phyloP scores from a whole-genome alignment of 1,139 yeast species.

The Cylindricascospora bacillispora region DNA sequence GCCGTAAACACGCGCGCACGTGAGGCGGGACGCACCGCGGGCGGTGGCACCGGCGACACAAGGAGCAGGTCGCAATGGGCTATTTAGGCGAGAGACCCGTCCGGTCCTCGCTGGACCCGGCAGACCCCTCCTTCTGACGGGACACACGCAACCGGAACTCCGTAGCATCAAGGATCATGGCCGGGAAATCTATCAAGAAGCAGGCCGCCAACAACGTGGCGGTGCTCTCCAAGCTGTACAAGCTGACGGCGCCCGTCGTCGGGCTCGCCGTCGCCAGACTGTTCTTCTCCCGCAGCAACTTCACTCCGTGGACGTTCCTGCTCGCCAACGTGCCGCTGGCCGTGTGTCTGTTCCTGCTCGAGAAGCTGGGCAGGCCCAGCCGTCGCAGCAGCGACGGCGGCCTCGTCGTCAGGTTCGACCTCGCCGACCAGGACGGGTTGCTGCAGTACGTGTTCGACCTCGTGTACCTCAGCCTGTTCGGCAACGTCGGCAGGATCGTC shows the following conservation, averaged over 20 bases:
- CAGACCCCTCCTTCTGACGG: too few species aligned
- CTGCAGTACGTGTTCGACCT: slow-evolving; percentile 23
- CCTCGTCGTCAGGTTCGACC: slow-evolving; percentile 17
- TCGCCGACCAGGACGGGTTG: slow-evolving; percentile 17
- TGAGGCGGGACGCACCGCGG: too few species aligned
- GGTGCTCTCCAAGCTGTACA: slow-evolving; percentile 6
- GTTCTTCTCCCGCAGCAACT: slow-evolving; percentile 4
- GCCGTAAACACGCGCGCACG: too few species aligned
- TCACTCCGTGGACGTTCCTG: slow-evolving; percentile 7
- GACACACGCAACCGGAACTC: too few species aligned
- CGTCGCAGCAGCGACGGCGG: slow-evolving; percentile 10
- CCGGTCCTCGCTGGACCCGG: too few species aligned
- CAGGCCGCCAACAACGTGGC: slow-evolving; percentile 8
- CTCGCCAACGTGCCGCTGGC: slow-evolving; percentile 16
- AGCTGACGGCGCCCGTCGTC: slow-evolving; percentile 7
- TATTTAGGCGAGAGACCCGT: too few species aligned
- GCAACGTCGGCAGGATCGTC: slow-evolving; percentile 15
- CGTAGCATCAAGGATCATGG: too few species aligned
- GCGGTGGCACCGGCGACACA: too few species aligned
- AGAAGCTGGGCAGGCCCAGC: slow-evolving; percentile 22
- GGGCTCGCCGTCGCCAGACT: slow-evolving; percentile 11
- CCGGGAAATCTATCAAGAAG: slow-evolving; percentile 12
- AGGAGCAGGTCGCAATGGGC: too few species aligned
- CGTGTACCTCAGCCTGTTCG: slow-evolving; percentile 21
- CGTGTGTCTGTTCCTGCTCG: slow-evolving; percentile 17